phyloP scores from a whole-genome alignment of 352 stramenopile genomes.

The Phytophthora fragariae region DNA sequence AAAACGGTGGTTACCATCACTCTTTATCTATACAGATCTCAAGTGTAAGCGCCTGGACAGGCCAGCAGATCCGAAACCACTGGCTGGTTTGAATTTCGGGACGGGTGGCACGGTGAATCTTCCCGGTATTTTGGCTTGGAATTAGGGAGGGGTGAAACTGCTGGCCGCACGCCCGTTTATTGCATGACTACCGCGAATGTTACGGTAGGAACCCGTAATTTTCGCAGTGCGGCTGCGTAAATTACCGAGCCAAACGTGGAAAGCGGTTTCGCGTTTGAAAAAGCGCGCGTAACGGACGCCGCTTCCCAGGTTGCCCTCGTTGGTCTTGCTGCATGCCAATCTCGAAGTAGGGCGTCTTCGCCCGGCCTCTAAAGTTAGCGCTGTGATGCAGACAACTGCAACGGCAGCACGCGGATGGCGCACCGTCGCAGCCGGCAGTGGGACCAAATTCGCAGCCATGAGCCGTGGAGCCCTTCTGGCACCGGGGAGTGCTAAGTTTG shows the following conservation, averaged over 20 bases:
- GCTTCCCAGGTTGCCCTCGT: conserved; percentile 22
- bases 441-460: not conserved
- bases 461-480: not conserved
- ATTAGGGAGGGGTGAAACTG: conserved; percentile 24
- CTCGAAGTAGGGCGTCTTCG: not conserved
- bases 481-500: not conserved
- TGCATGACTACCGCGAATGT: conserved; percentile 25
- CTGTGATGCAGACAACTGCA: not conserved
- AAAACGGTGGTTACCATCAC: conserved; percentile 33
- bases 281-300: conserved; percentile 43
- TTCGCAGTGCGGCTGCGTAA: conserved; percentile 10
- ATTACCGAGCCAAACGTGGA: conserved; percentile 30
- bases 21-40: conserved; percentile 23
- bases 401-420: not conserved
- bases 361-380: conserved; percentile 16
- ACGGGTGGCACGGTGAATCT: conserved; percentile 17
- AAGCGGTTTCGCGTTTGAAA: conserved; percentile 42
- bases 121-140: not conserved
- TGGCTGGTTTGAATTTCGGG: conserved; percentile 25
- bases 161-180: conserved; percentile 7
- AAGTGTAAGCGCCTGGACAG: conserved; percentile 16
- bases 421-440: conserved; percentile 8
- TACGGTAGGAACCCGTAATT: conserved; percentile 21
- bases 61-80: conserved; percentile 35
- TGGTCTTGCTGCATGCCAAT: not conserved